Evolutionary conservation across 768 basidiomycete genomes (phyloP), one percentile per base, ranked within the genome.

Genomic region (Tremella mesenterica): DNA sequence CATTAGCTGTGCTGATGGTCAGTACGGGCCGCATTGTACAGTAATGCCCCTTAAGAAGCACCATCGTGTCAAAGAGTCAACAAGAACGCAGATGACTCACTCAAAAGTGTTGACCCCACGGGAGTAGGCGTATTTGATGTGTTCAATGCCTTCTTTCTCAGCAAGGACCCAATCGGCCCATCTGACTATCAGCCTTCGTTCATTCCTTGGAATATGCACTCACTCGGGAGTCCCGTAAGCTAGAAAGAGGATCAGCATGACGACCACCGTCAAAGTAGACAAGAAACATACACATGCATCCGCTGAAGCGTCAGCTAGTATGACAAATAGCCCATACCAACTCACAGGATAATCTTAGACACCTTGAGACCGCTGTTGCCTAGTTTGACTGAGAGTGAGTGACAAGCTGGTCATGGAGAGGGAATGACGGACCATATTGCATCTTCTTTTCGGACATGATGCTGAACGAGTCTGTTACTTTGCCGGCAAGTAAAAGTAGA

Each of bases 331-430:
- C 23, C 14, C n/a, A 23, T n/a, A 18, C 47, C 29, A 23, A 6
- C 47, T n/a, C 29, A 48, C 47, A 48, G 47, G 47, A 48, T 48
- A 23, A 48, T 48, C 28, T 48, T 48, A 31, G 47, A 48, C 21
- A 69, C 63, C 57, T 65, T 59, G 27, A 70, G 49, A 3, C 68
- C 68, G 38, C 56, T 58, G 45, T 63, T 60, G 26, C 68, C 68
- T 6, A 70, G 53, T 18, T 53, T 48, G 39, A 63, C 59, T 48
- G 29, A 3, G 4, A 12, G 28, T 48, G 28, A 48, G 47, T 21
- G 28, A 21, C 44, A 48, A 18, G 27, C 4, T 31, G 4, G 8
- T 20, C n/a, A 26, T 4, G 21, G 5, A 27, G 21, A 16, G n/a
- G 4, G 4, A 23, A 4, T 12, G 13, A 54, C 53, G 43, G 10